Conservation (phyloP, 169 alveolate genomes). For the Cryptosporidium tyzzeri region DNA sequence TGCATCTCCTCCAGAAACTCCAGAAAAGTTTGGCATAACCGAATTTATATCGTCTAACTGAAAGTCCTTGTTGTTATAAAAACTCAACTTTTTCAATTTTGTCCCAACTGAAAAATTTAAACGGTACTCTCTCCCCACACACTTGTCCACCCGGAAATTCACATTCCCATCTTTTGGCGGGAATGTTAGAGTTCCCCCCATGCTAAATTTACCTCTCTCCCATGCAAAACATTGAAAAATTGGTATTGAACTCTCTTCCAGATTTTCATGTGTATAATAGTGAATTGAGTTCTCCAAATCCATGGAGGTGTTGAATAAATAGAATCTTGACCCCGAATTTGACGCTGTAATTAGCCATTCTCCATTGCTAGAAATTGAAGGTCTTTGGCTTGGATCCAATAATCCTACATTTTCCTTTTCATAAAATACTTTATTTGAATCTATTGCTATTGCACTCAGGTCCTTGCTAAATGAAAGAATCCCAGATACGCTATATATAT, state of each 20-base stretch:
- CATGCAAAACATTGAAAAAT: conserved; percentile 68
- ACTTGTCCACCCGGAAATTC: conserved; percentile 8
- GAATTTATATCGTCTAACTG: conserved; percentile 31
- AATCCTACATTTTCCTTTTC: conserved; percentile 11
- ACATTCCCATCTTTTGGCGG: conserved; percentile 48
- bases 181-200: not conserved
- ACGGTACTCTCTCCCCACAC: conserved; percentile 75
- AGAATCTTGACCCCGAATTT: conserved; percentile 51
- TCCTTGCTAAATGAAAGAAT: conserved; percentile 34
- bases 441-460: conserved; percentile 6
- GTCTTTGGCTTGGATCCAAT: conserved; percentile 45
- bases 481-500: conserved; percentile 23
- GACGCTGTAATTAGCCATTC: conserved; percentile 56
- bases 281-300: not conserved
- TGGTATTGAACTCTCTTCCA: conserved; percentile 4
- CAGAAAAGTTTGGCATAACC: conserved; percentile 62
- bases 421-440: not conserved
- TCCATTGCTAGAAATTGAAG: conserved; percentile 58
- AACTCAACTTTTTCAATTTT: conserved; percentile 19
- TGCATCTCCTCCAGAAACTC: conserved; percentile 6
- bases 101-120: conserved; percentile 63
- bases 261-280: conserved; percentile 3
- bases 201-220: conserved; percentile 15
- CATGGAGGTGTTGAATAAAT: conserved; percentile 10
- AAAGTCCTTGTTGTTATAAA: conserved; percentile 47